Conservation (phyloP, 2,329 filamentous ascomycete genomes). For the Cercospora beticola region DNA sequence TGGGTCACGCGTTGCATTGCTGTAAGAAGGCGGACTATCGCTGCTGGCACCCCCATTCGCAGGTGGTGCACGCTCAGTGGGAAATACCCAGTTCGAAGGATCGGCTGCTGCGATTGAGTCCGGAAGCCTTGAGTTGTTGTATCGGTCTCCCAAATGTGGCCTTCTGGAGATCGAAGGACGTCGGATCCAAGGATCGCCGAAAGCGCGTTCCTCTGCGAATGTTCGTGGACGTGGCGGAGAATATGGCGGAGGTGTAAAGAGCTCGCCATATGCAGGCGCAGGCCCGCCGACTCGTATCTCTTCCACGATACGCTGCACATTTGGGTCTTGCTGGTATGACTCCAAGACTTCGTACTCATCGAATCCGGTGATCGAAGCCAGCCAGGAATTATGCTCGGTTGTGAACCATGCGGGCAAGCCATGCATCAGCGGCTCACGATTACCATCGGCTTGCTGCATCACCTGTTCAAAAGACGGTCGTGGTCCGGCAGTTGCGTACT, state of each 20-base stretch:
- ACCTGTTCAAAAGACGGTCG: not conserved
- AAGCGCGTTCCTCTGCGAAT: not conserved
- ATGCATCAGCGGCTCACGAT: not conserved
- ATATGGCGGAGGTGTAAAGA: not conserved
- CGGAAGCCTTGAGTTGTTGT: not conserved
- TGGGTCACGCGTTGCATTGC: not conserved
- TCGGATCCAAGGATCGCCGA: not conserved
- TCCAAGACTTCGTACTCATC: not conserved
- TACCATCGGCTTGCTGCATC: not conserved
- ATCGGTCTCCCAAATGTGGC: not conserved
- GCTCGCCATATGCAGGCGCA: not conserved
- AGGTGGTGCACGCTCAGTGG: not conserved
- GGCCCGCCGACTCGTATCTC: not conserved
- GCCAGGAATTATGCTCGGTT: conserved; percentile 4
- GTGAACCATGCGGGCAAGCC: conserved; percentile 4
- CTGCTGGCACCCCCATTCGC: not conserved
- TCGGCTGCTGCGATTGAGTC: conserved; percentile 1
- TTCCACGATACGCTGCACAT: not conserved
- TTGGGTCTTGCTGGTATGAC: not conserved
- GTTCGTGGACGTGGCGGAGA: not conserved
- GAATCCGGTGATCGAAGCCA: not conserved
- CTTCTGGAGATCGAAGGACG: not conserved
- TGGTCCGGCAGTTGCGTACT: not conserved
- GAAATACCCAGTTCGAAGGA: not conserved
- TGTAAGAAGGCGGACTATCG: not conserved